Percentiles rank a stretch among this genome's conserved stretches.
Evolutionary conservation across 106 monocot genomes (phyloP).

Genomic region (Narthecium ossifragum): DNA sequence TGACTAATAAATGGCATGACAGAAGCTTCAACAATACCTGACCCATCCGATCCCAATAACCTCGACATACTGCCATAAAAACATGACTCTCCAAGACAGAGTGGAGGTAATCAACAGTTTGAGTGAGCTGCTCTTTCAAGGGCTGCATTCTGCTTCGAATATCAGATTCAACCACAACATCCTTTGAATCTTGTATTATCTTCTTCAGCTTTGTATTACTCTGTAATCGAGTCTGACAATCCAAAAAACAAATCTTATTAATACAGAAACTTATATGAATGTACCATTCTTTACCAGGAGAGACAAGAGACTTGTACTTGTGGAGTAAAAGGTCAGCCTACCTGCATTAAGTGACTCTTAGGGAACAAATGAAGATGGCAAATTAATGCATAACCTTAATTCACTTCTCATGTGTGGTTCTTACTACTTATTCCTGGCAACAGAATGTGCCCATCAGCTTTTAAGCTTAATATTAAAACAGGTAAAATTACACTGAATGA

Average conservation of each 20-base stretch:
- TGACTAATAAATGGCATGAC: not conserved
- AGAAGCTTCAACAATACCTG: slow-evolving; percentile 51
- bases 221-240: slow-evolving; percentile 59
- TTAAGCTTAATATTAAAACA: too few relatives aligned
- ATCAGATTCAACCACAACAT: slow-evolving; percentile 66
- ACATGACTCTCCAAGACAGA: slow-evolving; percentile 61
- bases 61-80: slow-evolving; percentile 79
- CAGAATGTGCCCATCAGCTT: too few relatives aligned
- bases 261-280: not conserved
- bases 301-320: too few relatives aligned
- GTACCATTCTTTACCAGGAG: too few relatives aligned
- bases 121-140: slow-evolving; percentile 66
- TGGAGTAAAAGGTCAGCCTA: too few relatives aligned
- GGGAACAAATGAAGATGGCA: too few relatives aligned
- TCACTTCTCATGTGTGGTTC: too few relatives aligned
- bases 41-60: slow-evolving; percentile 95
- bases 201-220: slow-evolving; percentile 84
- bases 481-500: too few relatives aligned
- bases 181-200: slow-evolving; percentile 90
- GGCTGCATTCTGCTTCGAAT: slow-evolving; percentile 85
- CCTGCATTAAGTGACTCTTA: too few relatives aligned
- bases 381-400: too few relatives aligned
- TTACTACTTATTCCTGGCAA: too few relatives aligned
- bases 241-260: not conserved
- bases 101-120: slow-evolving; percentile 73